phyloP scores from a whole-genome alignment of 495 filamentous ascomycete genomes.

The Penicillium longicatenatum region DNA sequence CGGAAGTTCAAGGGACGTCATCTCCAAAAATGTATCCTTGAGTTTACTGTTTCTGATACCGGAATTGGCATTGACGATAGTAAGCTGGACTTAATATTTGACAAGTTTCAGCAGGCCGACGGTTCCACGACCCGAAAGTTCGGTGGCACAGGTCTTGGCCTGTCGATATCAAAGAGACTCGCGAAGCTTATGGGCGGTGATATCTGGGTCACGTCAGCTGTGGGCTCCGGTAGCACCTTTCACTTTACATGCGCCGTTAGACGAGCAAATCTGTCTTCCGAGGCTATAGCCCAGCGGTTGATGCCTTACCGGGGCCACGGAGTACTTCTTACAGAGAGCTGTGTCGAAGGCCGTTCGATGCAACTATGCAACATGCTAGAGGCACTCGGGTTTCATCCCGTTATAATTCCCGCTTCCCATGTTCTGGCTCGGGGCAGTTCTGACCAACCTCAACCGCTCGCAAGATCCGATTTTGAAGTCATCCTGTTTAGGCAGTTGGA shows the following conservation, averaged over 20 bases:
- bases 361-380: too few species aligned
- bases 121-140: slow-evolving; percentile 55
- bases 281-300: too few species aligned
- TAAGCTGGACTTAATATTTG: slow-evolving; percentile 66
- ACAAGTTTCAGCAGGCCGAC: slow-evolving; percentile 65
- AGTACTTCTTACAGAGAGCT: too few species aligned
- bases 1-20: slow-evolving; percentile 39
- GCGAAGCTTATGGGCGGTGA: slow-evolving; percentile 74
- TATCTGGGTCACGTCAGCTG: slow-evolving; percentile 83
- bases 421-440: too few species aligned
- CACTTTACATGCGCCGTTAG: background rate
- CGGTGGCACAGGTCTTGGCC: slow-evolving; percentile 71
- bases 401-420: too few species aligned
- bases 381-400: too few species aligned
- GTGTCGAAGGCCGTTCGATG: too few species aligned
- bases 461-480: too few species aligned
- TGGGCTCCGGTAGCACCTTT: slow-evolving; percentile 68
- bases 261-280: too few species aligned
- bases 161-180: slow-evolving; percentile 71
- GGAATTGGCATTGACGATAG: slow-evolving; percentile 77
- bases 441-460: too few species aligned
- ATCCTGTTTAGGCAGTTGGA: too few species aligned
- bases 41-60: slow-evolving; percentile 64
- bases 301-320: too few species aligned
- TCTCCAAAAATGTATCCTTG: slow-evolving; percentile 32